A percentile compares a stretch with the other conserved stretches of the same genome.
Conservation (phyloP, 805 yeast species). For the Lachancea cidri region DNA sequence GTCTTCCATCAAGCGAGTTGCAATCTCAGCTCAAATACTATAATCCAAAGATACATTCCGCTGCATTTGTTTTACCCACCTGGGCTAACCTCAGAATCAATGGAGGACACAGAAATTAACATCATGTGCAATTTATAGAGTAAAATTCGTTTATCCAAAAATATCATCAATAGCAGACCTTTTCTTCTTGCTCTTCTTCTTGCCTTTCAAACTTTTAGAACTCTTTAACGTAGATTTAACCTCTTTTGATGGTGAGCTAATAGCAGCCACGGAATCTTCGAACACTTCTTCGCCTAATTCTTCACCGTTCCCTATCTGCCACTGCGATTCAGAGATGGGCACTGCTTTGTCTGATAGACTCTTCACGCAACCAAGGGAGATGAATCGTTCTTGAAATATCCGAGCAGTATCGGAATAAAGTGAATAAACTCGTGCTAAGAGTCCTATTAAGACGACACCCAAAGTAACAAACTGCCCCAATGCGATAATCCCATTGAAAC, state of each 20-base stretch:
- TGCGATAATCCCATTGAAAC: slow-evolving; percentile 62
- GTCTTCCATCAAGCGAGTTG: slow-evolving; percentile 46
- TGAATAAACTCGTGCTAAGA: slow-evolving; percentile 41
- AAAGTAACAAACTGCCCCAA: slow-evolving; percentile 72
- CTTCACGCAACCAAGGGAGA: slow-evolving; percentile 17
- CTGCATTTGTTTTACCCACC: slow-evolving; percentile 73
- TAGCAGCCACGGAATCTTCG: background rate
- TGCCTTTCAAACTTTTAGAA: slow-evolving; percentile 19
- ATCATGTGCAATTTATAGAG: background rate
- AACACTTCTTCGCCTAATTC: slow-evolving; percentile 31
- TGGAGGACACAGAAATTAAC: background rate
- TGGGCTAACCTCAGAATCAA: slow-evolving; percentile 54
- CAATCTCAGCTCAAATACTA: slow-evolving; percentile 54
- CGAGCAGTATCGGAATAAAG: slow-evolving; percentile 17
- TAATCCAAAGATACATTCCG: slow-evolving; percentile 57
- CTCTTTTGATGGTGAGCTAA: background rate
- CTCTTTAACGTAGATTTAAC: background rate
- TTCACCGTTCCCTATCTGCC: slow-evolving; percentile 20
- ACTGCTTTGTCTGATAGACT: background rate
- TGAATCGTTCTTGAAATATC: slow-evolving; percentile 16
- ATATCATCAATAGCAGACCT: slow-evolving; percentile 57
- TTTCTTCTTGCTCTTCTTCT: slow-evolving; percentile 42
- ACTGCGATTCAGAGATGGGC: background rate
- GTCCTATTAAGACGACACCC: slow-evolving; percentile 65
- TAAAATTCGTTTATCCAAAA: background rate